These are phyloP conservation scores for Cyclocybe aegerita DNA, from an alignment of 768 basidiomycete genomes.

Conservation along the genomic window DNA sequence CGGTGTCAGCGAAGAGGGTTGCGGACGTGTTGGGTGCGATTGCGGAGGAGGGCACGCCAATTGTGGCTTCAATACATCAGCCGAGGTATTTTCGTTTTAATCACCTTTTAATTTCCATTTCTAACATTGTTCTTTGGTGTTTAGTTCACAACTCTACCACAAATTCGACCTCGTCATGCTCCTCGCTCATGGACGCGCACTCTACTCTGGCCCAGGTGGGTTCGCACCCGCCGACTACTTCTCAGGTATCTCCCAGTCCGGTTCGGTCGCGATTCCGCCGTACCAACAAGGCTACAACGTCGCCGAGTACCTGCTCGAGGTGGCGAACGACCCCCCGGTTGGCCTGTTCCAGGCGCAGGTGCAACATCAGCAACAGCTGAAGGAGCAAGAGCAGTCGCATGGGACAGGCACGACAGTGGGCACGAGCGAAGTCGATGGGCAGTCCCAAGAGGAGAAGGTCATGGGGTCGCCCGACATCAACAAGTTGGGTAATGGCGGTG, in stretches of 20 bases:
- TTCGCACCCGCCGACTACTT: conserved; percentile 72
- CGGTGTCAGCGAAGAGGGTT: conserved; percentile 81
- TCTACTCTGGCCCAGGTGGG: conserved; percentile 80
- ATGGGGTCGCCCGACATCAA: too few relatives aligned
- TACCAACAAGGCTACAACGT: conserved; percentile 87
- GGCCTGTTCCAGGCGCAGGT: conserved; percentile 37
- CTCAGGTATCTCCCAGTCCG: conserved; percentile 33
- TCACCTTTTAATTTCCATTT: not conserved
- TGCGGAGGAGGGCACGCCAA: conserved; percentile 72
- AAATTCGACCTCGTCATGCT: conserved; percentile 81
- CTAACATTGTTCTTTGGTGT: not conserved
- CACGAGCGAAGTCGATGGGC: not conserved
- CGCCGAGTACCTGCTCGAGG: conserved; percentile 88
- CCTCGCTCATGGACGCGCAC: conserved; percentile 70
- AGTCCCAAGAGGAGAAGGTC: too few relatives aligned
- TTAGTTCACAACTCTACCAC: conserved; percentile 79
- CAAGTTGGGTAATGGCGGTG: not conserved
- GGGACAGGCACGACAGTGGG: conserved; percentile 6
- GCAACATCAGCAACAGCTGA: not conserved
- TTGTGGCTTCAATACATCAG: conserved; percentile 88
- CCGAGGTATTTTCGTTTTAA: conserved; percentile 50
- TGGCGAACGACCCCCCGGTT: conserved; percentile 69
- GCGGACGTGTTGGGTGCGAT: conserved; percentile 76
- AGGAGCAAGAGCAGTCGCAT: not conserved
- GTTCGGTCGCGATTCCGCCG: conserved; percentile 33